These are phyloP conservation scores for Pseudogymnoascus sp. DNA, from an alignment of 2,329 filamentous ascomycete species.

Conservation along the genomic window DNA sequence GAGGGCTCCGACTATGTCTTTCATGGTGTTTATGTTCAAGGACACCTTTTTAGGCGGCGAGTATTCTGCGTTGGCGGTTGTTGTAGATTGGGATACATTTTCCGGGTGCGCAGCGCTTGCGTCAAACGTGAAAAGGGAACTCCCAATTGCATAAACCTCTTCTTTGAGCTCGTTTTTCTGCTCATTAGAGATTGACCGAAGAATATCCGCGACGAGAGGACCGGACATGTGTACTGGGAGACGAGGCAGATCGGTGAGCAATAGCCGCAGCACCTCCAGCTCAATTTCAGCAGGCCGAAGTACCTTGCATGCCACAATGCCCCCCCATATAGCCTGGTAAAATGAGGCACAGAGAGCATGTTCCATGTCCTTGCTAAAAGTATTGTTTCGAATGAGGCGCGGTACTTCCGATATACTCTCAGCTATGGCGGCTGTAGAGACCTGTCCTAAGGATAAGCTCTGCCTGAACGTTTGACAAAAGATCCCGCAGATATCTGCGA, in stretches of 20 bases:
- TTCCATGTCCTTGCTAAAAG: background rate
- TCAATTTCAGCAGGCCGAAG: slow-evolving; percentile 18
- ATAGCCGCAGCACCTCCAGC: slow-evolving; percentile 12
- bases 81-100: background rate
- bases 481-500: slow-evolving; percentile 13
- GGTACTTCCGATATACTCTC: slow-evolving; percentile 13
- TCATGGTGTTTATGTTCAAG: background rate
- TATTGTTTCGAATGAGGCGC: slow-evolving; percentile 6
- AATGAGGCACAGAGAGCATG: slow-evolving; percentile 16
- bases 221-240: slow-evolving; percentile 17
- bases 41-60: slow-evolving; percentile 12
- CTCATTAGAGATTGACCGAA: slow-evolving; percentile 16
- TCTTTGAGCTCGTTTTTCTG: slow-evolving; percentile 17
- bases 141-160: slow-evolving; percentile 15
- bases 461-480: slow-evolving; percentile 22
- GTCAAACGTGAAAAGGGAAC: background rate
- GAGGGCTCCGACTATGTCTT: background rate
- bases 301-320: slow-evolving; percentile 21
- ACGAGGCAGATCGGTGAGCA: slow-evolving; percentile 17
- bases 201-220: slow-evolving; percentile 16
- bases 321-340: slow-evolving; percentile 23
- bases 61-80: slow-evolving; percentile 13
- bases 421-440: slow-evolving; percentile 16
- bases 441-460: slow-evolving; percentile 20
- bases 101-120: background rate